Evolutionary conservation across 2,329 filamentous ascomycete genomes (phyloP).

Genomic region (Alternaria triticimaculans): DNA sequence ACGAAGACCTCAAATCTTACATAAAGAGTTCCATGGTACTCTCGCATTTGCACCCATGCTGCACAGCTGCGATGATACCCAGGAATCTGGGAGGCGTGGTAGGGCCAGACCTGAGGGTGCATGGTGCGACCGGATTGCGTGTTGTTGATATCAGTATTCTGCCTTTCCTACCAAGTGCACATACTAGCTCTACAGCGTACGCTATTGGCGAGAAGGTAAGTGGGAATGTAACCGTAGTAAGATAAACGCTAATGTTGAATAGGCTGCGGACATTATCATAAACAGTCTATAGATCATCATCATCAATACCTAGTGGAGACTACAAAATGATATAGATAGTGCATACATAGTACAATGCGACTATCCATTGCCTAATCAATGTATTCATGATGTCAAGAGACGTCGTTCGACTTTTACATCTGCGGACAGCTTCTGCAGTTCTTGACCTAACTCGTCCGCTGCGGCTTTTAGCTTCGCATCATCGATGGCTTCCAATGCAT

Average conservation of each 20-base stretch:
- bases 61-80: constrained; percentile 11
- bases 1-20: constrained; percentile 3
- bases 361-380: not conserved
- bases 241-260: not conserved
- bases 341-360: not conserved
- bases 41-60: constrained; percentile 14
- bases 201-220: constrained; percentile 8
- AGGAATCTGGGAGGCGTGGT: not conserved
- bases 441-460: constrained; percentile 33
- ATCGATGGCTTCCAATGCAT: constrained; percentile 26
- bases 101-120: constrained; percentile 5
- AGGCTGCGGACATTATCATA: not conserved
- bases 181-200: constrained; percentile 8
- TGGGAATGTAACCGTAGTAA: not conserved
- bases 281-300: not conserved
- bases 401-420: constrained; percentile 10
- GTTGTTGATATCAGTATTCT: constrained; percentile 10
- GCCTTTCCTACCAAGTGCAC: constrained; percentile 5
- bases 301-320: no score
- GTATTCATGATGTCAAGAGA: not conserved
- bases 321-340: not conserved
- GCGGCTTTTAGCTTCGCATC: constrained; percentile 34
- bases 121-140: constrained; percentile 1
- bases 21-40: not conserved
- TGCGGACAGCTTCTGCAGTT: constrained; percentile 23